Percentiles rank a stretch among this genome's conserved stretches.
These are phyloP conservation scores for Boletus eberwhitei DNA, from an alignment of 768 basidiomycete genomes.

Conservation along the genomic window DNA sequence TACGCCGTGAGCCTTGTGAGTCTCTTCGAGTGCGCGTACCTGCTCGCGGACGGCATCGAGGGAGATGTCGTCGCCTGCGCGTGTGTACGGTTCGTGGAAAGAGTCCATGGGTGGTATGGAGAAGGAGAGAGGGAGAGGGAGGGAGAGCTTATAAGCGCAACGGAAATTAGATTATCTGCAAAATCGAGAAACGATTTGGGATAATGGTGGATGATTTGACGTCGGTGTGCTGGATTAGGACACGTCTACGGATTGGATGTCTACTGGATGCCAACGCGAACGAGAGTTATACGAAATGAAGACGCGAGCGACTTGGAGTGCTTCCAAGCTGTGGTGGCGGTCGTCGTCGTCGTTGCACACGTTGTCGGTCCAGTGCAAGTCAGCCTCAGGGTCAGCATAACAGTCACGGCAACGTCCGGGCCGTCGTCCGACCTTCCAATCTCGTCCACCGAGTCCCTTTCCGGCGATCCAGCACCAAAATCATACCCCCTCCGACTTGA, in stretches of 20 bases:
- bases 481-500: neutral
- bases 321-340: neutral
- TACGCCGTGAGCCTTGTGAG: slow-evolving; percentile 66
- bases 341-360: slow-evolving; percentile 1
- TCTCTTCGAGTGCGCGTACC: slow-evolving; percentile 67
- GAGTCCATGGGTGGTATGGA: slow-evolving; percentile 54
- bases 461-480: slow-evolving; percentile 11
- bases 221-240: slow-evolving; percentile 27
- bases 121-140: neutral
- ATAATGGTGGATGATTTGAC: slow-evolving; percentile 18
- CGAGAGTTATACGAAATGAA: neutral
- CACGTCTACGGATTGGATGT: neutral
- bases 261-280: neutral
- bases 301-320: too few species aligned
- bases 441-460: slow-evolving; percentile 4
- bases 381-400: neutral
- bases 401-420: slow-evolving; percentile 18
- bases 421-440: slow-evolving; percentile 18
- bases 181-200: slow-evolving; percentile 27
- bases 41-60: slow-evolving; percentile 72
- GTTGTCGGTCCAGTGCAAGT: neutral
- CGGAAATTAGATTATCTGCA: slow-evolving; percentile 26
- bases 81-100: slow-evolving; percentile 68
- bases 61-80: slow-evolving; percentile 61
- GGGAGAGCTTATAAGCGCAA: slow-evolving; percentile 19